Percentiles rank a stretch among this genome's conserved stretches.
phyloP scores from a whole-genome alignment of 164 flowering plant species.

The Aristolochia californica region DNA sequence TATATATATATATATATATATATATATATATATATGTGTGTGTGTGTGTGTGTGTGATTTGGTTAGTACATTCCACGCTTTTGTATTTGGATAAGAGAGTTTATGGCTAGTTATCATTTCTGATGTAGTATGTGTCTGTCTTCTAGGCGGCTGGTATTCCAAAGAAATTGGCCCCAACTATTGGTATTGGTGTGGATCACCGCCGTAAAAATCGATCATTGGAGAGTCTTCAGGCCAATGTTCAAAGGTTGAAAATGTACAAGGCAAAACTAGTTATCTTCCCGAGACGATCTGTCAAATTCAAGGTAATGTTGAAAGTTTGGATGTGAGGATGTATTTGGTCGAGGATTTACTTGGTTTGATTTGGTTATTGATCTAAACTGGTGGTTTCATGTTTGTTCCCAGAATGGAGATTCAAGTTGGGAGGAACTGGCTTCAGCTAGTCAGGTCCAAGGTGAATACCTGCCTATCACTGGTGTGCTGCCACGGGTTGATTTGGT shows the following conservation, averaged over 20 bases:
- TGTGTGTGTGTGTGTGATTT: no score
- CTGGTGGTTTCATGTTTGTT: neutral
- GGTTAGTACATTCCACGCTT: no score
- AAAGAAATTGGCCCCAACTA: constrained; percentile 68
- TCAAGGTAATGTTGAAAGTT: constrained; percentile 36
- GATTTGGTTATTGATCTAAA: no score
- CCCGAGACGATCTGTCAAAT: constrained; percentile 59
- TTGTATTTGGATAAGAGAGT: no score
- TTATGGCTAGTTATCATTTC: no score
- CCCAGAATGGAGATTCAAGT: constrained; percentile 34
- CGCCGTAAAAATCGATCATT: constrained; percentile 62
- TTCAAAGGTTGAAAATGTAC: constrained; percentile 72
- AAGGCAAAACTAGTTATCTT: constrained; percentile 79
- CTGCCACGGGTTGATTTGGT: constrained; percentile 37
- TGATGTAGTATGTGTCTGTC: no score
- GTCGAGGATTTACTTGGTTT: no score
- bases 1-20: no score
- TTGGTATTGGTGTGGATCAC: constrained; percentile 76
- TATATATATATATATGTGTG: no score
- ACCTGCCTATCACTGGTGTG: constrained; percentile 35
- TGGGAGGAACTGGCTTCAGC: constrained; percentile 37
- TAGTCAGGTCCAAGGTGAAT: constrained; percentile 31
- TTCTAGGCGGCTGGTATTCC: constrained; percentile 68
- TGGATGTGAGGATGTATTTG: no score
- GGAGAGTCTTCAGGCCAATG: constrained; percentile 64